Evolutionary conservation across 2,329 filamentous ascomycete genomes (phyloP).

Genomic region (Alternaria longipes): DNA sequence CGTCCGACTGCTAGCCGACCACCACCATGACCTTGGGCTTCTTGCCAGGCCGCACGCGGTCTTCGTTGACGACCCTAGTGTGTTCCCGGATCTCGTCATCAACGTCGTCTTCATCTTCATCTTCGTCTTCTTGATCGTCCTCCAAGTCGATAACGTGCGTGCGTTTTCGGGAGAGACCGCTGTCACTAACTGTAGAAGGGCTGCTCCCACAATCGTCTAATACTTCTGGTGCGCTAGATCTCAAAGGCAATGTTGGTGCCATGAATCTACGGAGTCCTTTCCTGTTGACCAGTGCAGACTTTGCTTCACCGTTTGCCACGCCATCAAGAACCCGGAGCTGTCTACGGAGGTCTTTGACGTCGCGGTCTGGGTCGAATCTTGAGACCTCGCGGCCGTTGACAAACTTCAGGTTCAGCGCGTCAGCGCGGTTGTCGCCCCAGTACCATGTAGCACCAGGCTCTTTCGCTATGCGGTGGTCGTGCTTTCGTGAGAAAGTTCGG

Average conservation of each 20-base stretch:
- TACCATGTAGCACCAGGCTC: conserved; percentile 59
- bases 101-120: conserved; percentile 13
- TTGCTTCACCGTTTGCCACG: neutral
- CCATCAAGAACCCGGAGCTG: conserved; percentile 58
- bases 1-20: conserved; percentile 21
- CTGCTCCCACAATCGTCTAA: conserved; percentile 1
- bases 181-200: neutral
- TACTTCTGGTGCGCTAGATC: neutral
- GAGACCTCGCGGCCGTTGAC: conserved; percentile 64
- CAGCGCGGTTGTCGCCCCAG: conserved; percentile 65
- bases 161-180: conserved; percentile 18
- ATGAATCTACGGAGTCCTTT: conserved; percentile 28
- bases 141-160: conserved; percentile 19
- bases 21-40: conserved; percentile 32
- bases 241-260: conserved; percentile 25
- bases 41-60: conserved; percentile 8
- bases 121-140: conserved; percentile 25
- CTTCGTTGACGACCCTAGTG: conserved; percentile 20
- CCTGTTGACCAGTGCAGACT: neutral
- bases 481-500: conserved; percentile 56
- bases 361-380: conserved; percentile 55
- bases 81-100: conserved; percentile 27
- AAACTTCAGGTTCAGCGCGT: conserved; percentile 64
- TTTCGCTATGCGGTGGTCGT: conserved; percentile 59
- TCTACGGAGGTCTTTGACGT: conserved; percentile 58